Percentiles rank a stretch among this genome's conserved stretches.
phyloP scores from a whole-genome alignment of 495 filamentous ascomycete species.

The Penicillium verhagenii region DNA sequence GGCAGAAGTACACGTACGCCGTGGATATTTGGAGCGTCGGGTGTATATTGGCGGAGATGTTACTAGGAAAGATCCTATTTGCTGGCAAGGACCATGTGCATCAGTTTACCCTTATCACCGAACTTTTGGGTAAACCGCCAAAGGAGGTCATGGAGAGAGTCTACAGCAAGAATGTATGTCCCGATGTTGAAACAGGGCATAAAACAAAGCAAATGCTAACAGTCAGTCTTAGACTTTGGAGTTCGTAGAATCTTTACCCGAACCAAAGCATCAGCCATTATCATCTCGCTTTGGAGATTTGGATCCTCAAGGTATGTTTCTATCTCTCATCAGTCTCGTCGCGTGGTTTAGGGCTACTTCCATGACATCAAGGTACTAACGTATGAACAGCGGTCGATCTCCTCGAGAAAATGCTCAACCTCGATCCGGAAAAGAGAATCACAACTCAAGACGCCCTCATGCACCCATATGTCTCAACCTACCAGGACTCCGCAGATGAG shows the following conservation, averaged over 20 bases:
- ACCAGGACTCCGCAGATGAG: conserved; percentile 89
- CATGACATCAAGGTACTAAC: background rate
- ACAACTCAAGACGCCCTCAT: conserved; percentile 72
- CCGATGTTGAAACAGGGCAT: background rate
- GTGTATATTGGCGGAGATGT: conserved; percentile 94
- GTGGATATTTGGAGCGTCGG: conserved; percentile 96
- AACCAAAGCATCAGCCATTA: background rate
- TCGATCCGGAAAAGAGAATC: conserved; percentile 82
- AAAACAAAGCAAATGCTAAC: background rate
- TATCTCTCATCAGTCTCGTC: background rate
- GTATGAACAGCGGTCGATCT: conserved; percentile 72
- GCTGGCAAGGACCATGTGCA: conserved; percentile 94
- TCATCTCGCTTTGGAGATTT: background rate
- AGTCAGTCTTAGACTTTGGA: background rate
- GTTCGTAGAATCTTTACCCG: background rate
- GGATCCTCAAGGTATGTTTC: conserved; percentile 12
- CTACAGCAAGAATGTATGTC: conserved; percentile 9
- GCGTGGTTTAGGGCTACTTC: no score
- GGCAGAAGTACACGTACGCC: conserved; percentile 94
- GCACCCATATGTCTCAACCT: conserved; percentile 83
- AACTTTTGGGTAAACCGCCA: conserved; percentile 86
- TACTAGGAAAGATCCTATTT: conserved; percentile 88
- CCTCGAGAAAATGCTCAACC: conserved; percentile 87
- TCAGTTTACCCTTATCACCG: conserved; percentile 92
- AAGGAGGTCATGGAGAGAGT: conserved; percentile 37